phyloP scores from a whole-genome alignment of 345 rosid genomes.

The Acer campestre region DNA sequence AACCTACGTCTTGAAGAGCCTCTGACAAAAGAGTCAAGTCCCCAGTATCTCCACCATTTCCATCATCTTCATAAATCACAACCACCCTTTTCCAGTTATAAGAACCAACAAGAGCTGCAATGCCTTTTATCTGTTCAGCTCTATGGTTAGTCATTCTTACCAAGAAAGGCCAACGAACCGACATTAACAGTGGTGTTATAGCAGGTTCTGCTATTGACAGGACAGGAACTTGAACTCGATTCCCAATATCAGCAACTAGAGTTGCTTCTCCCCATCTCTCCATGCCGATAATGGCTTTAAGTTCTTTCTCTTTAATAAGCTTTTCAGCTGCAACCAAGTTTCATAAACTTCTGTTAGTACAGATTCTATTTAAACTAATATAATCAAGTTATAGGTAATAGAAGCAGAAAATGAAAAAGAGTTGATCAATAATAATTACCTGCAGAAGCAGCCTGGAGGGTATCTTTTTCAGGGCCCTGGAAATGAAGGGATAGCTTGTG shows the following conservation, averaged over 20 bases:
- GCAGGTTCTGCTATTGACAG: conserved; percentile 43
- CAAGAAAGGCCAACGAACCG: conserved; percentile 43
- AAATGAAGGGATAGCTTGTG: conserved; percentile 36
- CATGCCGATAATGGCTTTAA: conserved; percentile 46
- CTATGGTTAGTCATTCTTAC: conserved; percentile 34
- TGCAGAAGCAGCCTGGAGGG: conserved; percentile 32
- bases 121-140: conserved; percentile 42
- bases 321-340: conserved; percentile 34
- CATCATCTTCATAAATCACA: conserved; percentile 43
- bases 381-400: not conserved
- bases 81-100: conserved; percentile 43
- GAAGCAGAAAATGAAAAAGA: conserved; percentile 1
- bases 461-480: conserved; percentile 25
- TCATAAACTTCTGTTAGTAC: not conserved
- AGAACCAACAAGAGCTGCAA: conserved; percentile 35
- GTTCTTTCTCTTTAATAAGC: conserved; percentile 39
- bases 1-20: conserved; percentile 30
- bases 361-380: not conserved
- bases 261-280: conserved; percentile 51
- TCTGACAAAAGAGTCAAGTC: conserved; percentile 30
- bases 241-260: conserved; percentile 41
- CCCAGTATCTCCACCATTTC: conserved; percentile 33
- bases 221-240: conserved; percentile 38
- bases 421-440: conserved; percentile 28
- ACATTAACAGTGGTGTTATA: conserved; percentile 21